Percentiles rank a stretch among this genome's conserved stretches.
phyloP scores from a whole-genome alignment of 768 basidiomycete species.

The Pulveroboletus sp. region DNA sequence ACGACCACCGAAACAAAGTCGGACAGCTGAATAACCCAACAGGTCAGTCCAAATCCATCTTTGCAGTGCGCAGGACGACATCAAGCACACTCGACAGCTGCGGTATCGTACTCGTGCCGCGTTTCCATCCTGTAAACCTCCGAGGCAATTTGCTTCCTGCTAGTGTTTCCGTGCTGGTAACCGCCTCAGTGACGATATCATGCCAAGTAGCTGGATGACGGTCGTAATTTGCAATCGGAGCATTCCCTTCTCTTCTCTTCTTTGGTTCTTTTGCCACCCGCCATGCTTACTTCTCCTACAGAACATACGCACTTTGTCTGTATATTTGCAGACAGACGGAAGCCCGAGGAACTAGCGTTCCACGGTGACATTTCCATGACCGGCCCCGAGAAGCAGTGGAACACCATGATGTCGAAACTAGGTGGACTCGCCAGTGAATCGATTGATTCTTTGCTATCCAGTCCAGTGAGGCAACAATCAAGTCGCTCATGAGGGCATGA shows the following conservation, averaged over 20 bases:
- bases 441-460: too few species aligned
- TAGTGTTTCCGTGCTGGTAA: slow-evolving; percentile 15
- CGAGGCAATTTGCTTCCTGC: neutral
- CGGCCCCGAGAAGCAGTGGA: too few species aligned
- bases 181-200: slow-evolving; percentile 15
- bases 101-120: slow-evolving; percentile 8
- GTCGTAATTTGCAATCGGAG: slow-evolving; percentile 31
- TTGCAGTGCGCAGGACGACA: too few species aligned
- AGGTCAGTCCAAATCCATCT: slow-evolving; percentile 4
- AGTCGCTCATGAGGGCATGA: too few species aligned
- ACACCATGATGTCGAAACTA: too few species aligned
- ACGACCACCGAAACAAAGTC: neutral
- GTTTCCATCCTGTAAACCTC: slow-evolving; percentile 14
- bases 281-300: neutral
- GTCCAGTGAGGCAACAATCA: too few species aligned
- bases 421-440: too few species aligned
- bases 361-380: too few species aligned
- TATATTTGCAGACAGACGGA: too few species aligned
- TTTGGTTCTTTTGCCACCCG: neutral
- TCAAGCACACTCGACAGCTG: slow-evolving; percentile 19
- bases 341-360: too few species aligned
- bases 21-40: too few species aligned
- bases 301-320: too few species aligned
- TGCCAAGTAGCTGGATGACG: slow-evolving; percentile 18
- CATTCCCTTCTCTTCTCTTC: neutral